A percentile compares a stretch with the other conserved stretches of the same genome.
These are phyloP conservation scores for Citrus mangshanensis DNA, from an alignment of 345 rosid genomes.

Conservation along the genomic window DNA sequence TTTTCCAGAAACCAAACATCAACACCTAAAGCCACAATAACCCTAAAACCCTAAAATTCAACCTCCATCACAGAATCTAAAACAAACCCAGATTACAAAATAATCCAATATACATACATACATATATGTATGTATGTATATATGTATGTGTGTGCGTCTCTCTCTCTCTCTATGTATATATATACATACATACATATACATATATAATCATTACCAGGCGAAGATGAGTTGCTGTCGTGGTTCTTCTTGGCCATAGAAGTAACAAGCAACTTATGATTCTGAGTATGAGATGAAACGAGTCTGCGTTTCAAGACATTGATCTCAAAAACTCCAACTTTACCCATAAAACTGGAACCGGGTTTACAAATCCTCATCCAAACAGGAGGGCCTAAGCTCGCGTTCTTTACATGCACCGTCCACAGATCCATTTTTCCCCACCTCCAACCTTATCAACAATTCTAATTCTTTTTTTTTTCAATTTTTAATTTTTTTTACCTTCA, in stretches of 20 bases:
- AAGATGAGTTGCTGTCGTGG: slow-evolving; percentile 35
- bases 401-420: slow-evolving; percentile 42
- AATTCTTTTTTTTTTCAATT: background rate
- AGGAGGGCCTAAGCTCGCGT: slow-evolving; percentile 25
- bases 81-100: background rate
- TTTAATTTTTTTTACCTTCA: too few relatives aligned
- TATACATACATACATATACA: too few relatives aligned
- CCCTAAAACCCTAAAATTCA: background rate
- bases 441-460: background rate
- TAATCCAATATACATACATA: background rate
- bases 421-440: slow-evolving; percentile 38
- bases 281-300: slow-evolving; percentile 23
- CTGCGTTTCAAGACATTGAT: slow-evolving; percentile 38
- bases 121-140: too few relatives aligned
- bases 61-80: background rate
- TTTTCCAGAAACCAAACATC: background rate
- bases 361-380: slow-evolving; percentile 23
- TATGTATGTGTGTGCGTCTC: too few relatives aligned
- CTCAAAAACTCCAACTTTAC: slow-evolving; percentile 31
- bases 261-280: slow-evolving; percentile 36
- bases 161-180: too few relatives aligned
- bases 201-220: slow-evolving; percentile 29
- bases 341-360: slow-evolving; percentile 20
- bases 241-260: slow-evolving; percentile 65
- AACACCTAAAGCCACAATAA: background rate